Conservation (phyloP, 2,329 filamentous ascomycete species). For the Gremmenia infestans region DNA sequence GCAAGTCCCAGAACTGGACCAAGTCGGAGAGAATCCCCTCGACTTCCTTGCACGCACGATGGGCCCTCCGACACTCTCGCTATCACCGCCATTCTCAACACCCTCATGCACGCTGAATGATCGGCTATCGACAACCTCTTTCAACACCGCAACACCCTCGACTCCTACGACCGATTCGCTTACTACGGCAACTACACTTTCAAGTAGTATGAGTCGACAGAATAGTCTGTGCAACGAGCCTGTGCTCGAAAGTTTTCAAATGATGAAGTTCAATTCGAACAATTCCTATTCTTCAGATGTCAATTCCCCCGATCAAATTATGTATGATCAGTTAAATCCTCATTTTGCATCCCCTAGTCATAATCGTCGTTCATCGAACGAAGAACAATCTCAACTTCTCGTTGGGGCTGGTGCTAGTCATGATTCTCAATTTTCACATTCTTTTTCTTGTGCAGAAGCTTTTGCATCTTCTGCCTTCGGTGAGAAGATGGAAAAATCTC, state of each 20-base stretch:
- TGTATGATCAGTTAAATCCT: conserved; percentile 25
- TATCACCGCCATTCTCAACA: conserved; percentile 18
- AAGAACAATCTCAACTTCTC: conserved; percentile 30
- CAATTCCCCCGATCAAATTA: conserved; percentile 23
- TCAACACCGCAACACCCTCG: conserved; percentile 24
- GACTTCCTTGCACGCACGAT: conserved; percentile 24
- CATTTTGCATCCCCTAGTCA: conserved; percentile 24
- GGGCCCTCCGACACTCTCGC: conserved; percentile 15
- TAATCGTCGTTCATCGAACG: conserved; percentile 27
- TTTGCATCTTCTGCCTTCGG: conserved; percentile 23
- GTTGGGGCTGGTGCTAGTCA: conserved; percentile 30
- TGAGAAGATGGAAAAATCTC: conserved; percentile 31
- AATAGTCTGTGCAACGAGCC: conserved; percentile 30
- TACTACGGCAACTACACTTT: conserved; percentile 29
- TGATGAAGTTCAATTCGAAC: conserved; percentile 31
- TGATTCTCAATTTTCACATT: conserved; percentile 28
- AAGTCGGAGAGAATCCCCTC: conserved; percentile 22
- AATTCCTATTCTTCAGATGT: conserved; percentile 26
- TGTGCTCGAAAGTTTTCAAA: conserved; percentile 29
- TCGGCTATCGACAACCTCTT: conserved; percentile 17
- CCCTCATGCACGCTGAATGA: conserved; percentile 13
- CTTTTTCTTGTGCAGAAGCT: conserved; percentile 20
- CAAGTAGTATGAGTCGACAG: conserved; percentile 31
- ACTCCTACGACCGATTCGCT: conserved; percentile 29
- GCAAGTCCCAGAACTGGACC: conserved; percentile 26